These are phyloP conservation scores for Fomitopsis serialis DNA, from an alignment of 768 basidiomycete genomes.

Conservation along the genomic window DNA sequence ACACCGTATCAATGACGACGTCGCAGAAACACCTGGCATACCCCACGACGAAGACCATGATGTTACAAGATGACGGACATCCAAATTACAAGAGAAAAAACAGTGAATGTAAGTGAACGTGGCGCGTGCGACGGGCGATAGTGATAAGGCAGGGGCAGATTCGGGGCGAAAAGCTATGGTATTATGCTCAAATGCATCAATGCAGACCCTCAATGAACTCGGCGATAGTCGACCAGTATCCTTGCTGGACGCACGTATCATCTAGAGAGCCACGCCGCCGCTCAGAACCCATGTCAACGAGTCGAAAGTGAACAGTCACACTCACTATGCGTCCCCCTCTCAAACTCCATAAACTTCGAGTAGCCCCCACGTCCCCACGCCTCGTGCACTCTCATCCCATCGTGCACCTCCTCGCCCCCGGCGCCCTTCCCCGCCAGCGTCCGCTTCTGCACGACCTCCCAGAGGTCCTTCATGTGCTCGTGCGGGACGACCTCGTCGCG, in stretches of 20 bases:
- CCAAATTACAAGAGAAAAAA: no score
- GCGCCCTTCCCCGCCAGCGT: conserved; percentile 5
- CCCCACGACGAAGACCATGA: no score
- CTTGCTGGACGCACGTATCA: conserved; percentile 26
- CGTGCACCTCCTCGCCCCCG: conserved; percentile 3
- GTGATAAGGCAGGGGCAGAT: no score
- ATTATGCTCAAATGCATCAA: no score
- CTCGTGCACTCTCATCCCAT: conserved; percentile 12
- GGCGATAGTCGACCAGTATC: conserved; percentile 23
- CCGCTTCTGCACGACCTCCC: conserved; percentile 45
- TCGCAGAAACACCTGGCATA: no score
- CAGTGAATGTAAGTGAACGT: no score
- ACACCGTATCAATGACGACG: no score
- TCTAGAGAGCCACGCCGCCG: conserved; percentile 10
- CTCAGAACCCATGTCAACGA: not conserved
- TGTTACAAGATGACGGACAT: no score
- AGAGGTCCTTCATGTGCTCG: conserved; percentile 70
- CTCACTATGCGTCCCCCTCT: conserved; percentile 24
- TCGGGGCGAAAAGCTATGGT: no score
- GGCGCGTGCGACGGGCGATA: no score
- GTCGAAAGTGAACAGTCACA: not conserved
- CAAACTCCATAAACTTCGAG: conserved; percentile 21
- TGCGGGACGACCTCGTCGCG: conserved; percentile 71
- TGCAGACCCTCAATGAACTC: conserved; percentile 17
- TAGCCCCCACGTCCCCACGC: not conserved